Evolutionary conservation across 2,329 filamentous ascomycete genomes (phyloP).

Genomic region (Ophiocordyceps camponoti-rufipedis): DNA sequence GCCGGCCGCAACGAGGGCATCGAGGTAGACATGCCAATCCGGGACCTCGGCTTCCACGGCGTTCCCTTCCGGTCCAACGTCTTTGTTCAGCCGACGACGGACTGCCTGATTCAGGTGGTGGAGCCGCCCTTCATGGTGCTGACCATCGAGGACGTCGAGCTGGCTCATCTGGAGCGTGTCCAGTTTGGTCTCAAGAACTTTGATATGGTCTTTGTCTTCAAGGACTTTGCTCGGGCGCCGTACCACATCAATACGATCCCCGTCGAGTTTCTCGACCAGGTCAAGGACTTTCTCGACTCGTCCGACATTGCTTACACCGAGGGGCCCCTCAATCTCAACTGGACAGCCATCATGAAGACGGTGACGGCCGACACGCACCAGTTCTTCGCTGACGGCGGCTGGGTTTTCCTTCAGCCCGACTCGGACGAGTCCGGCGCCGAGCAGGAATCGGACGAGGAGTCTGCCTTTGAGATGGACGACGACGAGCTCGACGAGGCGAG

Average conservation of each 20-base stretch:
- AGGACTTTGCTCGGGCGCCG: slow-evolving; percentile 81
- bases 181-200: slow-evolving; percentile 97
- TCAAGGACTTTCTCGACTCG: slow-evolving; percentile 95
- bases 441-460: slow-evolving; percentile 75
- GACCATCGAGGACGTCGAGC: slow-evolving; percentile 87
- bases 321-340: slow-evolving; percentile 93
- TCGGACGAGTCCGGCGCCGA: slow-evolving; percentile 67
- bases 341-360: slow-evolving; percentile 99
- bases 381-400: slow-evolving; percentile 91
- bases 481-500: slow-evolving; percentile 70
- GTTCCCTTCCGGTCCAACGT: slow-evolving; percentile 93
- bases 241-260: slow-evolving; percentile 97
- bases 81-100: slow-evolving; percentile 86
- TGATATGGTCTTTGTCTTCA: slow-evolving; percentile 95
- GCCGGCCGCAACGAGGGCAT: slow-evolving; percentile 81
- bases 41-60: slow-evolving; percentile 91
- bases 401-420: slow-evolving; percentile 79
- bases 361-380: slow-evolving; percentile 83
- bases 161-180: slow-evolving; percentile 90
- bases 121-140: slow-evolving; percentile 95
- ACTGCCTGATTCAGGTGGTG: slow-evolving; percentile 90
- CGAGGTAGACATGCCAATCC: slow-evolving; percentile 90
- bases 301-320: slow-evolving; percentile 90
- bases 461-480: slow-evolving; percentile 79
- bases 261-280: slow-evolving; percentile 80